These are phyloP conservation scores for Lodderomyces parapsilosis DNA, from an alignment of 1,139 yeast genomes.

Conservation along the genomic window DNA sequence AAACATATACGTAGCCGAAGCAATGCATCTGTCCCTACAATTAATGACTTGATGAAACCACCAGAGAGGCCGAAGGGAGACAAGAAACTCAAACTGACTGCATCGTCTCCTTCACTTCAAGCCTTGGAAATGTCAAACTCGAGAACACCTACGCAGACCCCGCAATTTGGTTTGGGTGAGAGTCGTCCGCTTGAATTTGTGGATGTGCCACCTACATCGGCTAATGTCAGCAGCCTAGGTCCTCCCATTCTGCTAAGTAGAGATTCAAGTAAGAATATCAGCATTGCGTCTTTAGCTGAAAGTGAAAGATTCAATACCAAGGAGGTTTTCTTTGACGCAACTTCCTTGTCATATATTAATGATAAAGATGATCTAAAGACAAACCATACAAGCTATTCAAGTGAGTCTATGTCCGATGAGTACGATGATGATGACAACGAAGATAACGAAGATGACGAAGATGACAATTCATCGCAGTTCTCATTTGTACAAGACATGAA, in stretches of 20 bases:
- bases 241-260: conserved; percentile 15
- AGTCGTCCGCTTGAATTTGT: neutral
- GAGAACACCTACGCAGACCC: neutral
- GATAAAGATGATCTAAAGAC: conserved; percentile 2
- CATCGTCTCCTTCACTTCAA: conserved; percentile 9
- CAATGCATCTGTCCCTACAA: conserved; percentile 1
- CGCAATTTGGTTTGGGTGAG: neutral
- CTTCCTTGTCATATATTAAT: conserved; percentile 3
- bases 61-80: conserved; percentile 5
- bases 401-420: conserved; percentile 2
- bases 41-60: conserved; percentile 2
- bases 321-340: conserved; percentile 17
- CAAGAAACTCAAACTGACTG: conserved; percentile 1
- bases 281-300: conserved; percentile 15
- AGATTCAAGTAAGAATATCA: conserved; percentile 5
- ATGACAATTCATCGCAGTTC: conserved; percentile 47
- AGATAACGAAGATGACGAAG: conserved; percentile 21
- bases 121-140: neutral
- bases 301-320: conserved; percentile 19
- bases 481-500: conserved; percentile 56
- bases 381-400: conserved; percentile 2
- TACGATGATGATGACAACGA: conserved; percentile 7
- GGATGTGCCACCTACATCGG: neutral
- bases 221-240: conserved; percentile 10
- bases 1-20: conserved; percentile 10